These are phyloP conservation scores for Coniosporium apollinis DNA, from an alignment of 495 filamentous ascomycete species.

Conservation along the genomic window DNA sequence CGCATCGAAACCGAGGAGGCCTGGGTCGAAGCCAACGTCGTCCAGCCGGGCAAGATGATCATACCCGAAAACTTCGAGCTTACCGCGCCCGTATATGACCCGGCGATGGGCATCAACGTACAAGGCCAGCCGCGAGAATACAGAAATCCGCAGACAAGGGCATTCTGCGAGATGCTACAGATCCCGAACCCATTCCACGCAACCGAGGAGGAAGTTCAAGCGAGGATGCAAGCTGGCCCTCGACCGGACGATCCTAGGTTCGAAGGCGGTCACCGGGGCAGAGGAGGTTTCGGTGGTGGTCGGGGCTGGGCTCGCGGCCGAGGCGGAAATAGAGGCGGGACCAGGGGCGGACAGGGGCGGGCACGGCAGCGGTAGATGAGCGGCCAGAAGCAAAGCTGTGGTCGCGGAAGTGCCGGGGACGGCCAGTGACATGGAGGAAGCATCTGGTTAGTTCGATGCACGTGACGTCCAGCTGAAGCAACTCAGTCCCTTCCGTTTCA, in stretches of 20 bases:
- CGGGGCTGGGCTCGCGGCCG: constrained; percentile 7
- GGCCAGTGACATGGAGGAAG: too few relatives aligned
- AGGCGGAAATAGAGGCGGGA: constrained; percentile 11
- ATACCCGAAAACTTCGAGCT: constrained; percentile 60
- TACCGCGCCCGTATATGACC: constrained; percentile 58
- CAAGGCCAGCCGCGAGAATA: constrained; percentile 50
- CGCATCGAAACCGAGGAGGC: constrained; percentile 44
- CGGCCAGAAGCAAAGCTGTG: too few relatives aligned
- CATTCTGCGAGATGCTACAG: constrained; percentile 60
- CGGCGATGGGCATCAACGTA: constrained; percentile 15
- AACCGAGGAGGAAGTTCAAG: constrained; percentile 46
- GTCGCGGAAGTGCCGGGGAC: too few relatives aligned
- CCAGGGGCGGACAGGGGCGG: constrained; percentile 1
- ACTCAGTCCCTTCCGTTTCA: too few relatives aligned
- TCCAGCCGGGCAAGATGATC: constrained; percentile 35
- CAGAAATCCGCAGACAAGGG: constrained; percentile 60
- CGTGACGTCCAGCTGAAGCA: too few relatives aligned
- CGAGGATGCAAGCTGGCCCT: constrained; percentile 26
- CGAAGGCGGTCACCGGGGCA: neutral
- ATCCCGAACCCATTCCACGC: constrained; percentile 64
- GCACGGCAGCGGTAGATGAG: neutral
- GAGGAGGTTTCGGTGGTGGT: constrained; percentile 8
- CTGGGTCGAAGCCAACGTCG: constrained; percentile 67
- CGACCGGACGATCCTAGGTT: constrained; percentile 1
- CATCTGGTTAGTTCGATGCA: too few relatives aligned